Base-by-base conservation (phyloP, 371 early-diverging fungal genomes). In the Mortierella sp. region DNA sequence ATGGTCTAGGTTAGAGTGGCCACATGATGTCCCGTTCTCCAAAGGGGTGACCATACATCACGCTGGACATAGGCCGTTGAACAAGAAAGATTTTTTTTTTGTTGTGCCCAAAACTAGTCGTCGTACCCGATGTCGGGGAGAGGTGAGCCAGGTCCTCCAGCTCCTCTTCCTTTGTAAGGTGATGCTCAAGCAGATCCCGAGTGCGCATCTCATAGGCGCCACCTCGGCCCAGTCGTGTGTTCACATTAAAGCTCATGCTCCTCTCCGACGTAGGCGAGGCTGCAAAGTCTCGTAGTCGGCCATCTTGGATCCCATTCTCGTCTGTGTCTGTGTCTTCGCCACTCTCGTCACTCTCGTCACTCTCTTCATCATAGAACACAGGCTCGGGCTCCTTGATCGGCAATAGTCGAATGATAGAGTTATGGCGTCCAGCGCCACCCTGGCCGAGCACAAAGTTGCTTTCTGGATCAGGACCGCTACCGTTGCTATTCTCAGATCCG, bases 371-470 rank as follows among this genome's bases (percentile, higher is more conserved):
- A 64, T 59, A 76, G 53, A 71, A 76, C 2, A 43, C 37, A 0
- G 46, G 47, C 45, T 76, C 68, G n/a, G 60, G 70, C 23, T 71
- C n/a, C n/a, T n/a, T 45, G 46, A 76, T 76, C 7, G 76, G 76
- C 11, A 76, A n/a, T 15, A 76, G 58, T 2, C 72, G 71, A 26
- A 76, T 47, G 19, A 76, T 56, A 16, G 76, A 71, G 11, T 23
- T 51, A 1, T 62, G 60, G 18, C 25, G 44, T 0, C 58, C 71
- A 50, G 61, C 59, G 26, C 66, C 37, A 14, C 48, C 56, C 29
- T 16, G 53, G 12, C 55, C 48, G 44, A n/a, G n/a, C n/a, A n/a
- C n/a, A n/a, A n/a, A n/a, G n/a, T n/a, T n/a, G n/a, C n/a, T n/a
- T n/a, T 16, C 15, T 57, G 11, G 25, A 0, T 26, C 19, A 51